These are phyloP conservation scores for Sphaerulina musiva DNA, from an alignment of 2,329 filamentous ascomycete genomes.

Conservation along the genomic window DNA sequence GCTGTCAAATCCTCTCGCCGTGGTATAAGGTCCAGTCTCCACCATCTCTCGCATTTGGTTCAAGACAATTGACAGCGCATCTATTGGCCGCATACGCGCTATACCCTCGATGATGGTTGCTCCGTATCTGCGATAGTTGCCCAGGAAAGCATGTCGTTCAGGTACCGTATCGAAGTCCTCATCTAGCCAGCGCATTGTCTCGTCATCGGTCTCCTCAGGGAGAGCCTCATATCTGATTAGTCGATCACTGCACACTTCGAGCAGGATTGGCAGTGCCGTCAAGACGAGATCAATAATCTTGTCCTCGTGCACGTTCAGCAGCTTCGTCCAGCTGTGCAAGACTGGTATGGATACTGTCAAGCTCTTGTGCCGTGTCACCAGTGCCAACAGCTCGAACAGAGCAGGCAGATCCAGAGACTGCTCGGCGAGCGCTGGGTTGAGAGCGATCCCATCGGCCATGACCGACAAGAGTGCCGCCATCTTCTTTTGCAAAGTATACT, in stretches of 20 bases:
- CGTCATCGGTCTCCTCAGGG: constrained; percentile 72
- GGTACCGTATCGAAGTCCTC: constrained; percentile 94
- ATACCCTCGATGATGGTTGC: constrained; percentile 80
- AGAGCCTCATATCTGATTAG: constrained; percentile 82
- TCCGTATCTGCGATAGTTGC: constrained; percentile 90
- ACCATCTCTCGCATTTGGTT: constrained; percentile 67
- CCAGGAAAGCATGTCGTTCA: constrained; percentile 88
- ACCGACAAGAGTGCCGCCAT: constrained; percentile 88
- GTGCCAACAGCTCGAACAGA: constrained; percentile 72
- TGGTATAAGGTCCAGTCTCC: constrained; percentile 63
- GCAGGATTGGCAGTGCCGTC: constrained; percentile 62
- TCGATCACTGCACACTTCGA: constrained; percentile 76
- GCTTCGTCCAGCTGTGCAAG: constrained; percentile 79
- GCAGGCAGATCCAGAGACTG: constrained; percentile 60
- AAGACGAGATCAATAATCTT: constrained; percentile 57
- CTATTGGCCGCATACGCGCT: constrained; percentile 70
- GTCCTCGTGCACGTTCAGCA: constrained; percentile 67
- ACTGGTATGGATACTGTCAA: constrained; percentile 89
- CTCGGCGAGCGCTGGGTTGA: constrained; percentile 58
- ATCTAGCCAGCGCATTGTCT: constrained; percentile 72
- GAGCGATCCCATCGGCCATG: constrained; percentile 75
- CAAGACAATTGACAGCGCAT: constrained; percentile 85
- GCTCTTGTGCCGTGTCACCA: constrained; percentile 76
- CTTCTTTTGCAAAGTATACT: constrained; percentile 88
- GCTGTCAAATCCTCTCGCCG: constrained; percentile 56